Evolutionary conservation across 179 eudicot species (phyloP), one percentile per base, ranked within the genome.

Genomic region (Spinacia oleracea): DNA sequence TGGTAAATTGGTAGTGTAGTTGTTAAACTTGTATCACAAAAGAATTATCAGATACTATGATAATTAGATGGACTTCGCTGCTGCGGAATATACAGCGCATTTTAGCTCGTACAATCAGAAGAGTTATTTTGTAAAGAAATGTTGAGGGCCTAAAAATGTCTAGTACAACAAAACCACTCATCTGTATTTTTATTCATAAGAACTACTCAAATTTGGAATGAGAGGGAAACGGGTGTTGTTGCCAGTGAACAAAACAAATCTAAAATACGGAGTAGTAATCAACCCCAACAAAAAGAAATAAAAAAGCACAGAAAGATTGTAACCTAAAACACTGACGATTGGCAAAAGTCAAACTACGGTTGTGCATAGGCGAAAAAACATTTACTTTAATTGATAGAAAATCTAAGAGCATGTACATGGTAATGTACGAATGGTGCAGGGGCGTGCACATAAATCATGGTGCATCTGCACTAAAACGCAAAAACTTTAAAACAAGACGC

Each of bases 141-240:
- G 34, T 15, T 45, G 2, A 68, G n/a, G 25, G 3, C 60, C 51
- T 9, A 51, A 72, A 29, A 23, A 72, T 46, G 40, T 72, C 45
- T n/a, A 51, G 75, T 72, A 51, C 75, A 72, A 72, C 75, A 72
- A 53, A 51, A 72, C 75, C 75, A 51, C 43, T 48, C 45, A 51
- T 50, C 15, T 25, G 1, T 2, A 4, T 11, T 1, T 27, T 23
- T 69, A n/a, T 69, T n/a, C n/a, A 3, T 6, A 3, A 68, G 18
- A 40, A 68, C 10, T 5, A 63, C 27, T 29, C 68, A 31, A 16
- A 11, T 63, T 63, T 63, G 68, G 68, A 63, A 31, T 6, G 64
- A 59, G 31, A 12, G 32, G 6, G 21, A 45, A 53, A 23, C 23
- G 58, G 64, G 14, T 58, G 15, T 25, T 59, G 63, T 7, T 18